Evolutionary conservation across 2,329 filamentous ascomycete species (phyloP), one percentile per base, ranked within the genome.

Genomic region (Pochonia chlamydosporia): DNA sequence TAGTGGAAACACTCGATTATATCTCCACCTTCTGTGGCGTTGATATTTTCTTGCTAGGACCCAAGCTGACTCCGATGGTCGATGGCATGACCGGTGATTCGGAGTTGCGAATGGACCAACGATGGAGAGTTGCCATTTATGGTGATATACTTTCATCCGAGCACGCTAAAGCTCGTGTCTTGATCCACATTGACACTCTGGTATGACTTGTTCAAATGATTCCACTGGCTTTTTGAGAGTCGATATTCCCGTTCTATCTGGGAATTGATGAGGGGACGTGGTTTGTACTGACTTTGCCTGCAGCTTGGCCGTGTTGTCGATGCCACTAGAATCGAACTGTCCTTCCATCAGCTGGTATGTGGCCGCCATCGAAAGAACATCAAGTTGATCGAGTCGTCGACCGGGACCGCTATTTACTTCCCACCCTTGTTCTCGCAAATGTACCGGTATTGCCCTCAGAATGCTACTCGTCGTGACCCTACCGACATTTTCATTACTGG

Each of bases 171-270:
- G 96, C 92, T 16, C 82, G 93, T 55, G 84, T 96, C 35, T 73
- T 99, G 65, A 95, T 97, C 66, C 93, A 96, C 76, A 97, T 99
- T 63, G 93, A 99, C 66, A 89, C 90, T 68, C 81, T 95, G 72
- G 88, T 93, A 78, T 50, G 52, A 42, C 44, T 10, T 25, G 11
- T 20, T n/a, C 41, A 20, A 20, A 9, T 18, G 20, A 10, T 16
- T 35, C 24, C 3, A 5, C 18, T 11, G 14, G 30, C 24, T 37
- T 41, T 37, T 37, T 4, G 16, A 21, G 35, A 36, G 8, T 36
- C 8, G 6, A 18, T 13, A 18, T 36, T 20, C 20, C n/a, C 20
- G 20, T 5, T 5, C 18, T 4, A n/a, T 39, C 20, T 21, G 21
- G 7, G 26, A 13, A 28, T 8, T 13, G 13, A 7, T 28, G 7